phyloP scores from a whole-genome alignment of 768 basidiomycete species.

The Phlebiopsis flavidoalba region DNA sequence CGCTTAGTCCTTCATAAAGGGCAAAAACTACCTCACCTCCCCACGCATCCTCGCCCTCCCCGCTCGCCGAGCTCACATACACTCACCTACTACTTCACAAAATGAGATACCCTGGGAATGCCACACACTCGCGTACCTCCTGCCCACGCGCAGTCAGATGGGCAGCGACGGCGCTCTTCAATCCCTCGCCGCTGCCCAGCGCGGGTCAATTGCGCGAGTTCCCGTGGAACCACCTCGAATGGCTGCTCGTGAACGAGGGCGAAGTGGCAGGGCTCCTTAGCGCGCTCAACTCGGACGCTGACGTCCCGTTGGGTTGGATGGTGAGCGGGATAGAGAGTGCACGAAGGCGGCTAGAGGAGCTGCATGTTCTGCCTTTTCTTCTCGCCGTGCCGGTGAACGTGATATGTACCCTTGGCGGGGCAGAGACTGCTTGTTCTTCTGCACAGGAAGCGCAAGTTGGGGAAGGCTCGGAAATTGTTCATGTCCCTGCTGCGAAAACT shows the following conservation, averaged over 20 bases:
- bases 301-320: neutral
- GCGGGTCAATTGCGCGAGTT: constrained; percentile 34
- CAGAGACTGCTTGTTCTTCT: constrained; percentile 44
- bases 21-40: constrained; percentile 50
- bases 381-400: constrained; percentile 35
- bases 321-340: constrained; percentile 12
- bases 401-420: constrained; percentile 51
- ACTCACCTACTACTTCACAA: constrained; percentile 53
- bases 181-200: constrained; percentile 53
- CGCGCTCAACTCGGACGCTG: neutral
- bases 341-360: constrained; percentile 16
- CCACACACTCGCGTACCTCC: constrained; percentile 35
- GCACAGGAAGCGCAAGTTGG: constrained; percentile 7
- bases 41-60: constrained; percentile 21
- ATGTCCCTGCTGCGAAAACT: constrained; percentile 46
- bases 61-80: constrained; percentile 22
- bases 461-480: constrained; percentile 10
- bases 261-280: constrained; percentile 33
- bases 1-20: constrained; percentile 51
- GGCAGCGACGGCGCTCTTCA: constrained; percentile 37
- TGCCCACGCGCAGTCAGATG: constrained; percentile 3
- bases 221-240: constrained; percentile 47
- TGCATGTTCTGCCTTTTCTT: constrained; percentile 18
- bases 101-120: constrained; percentile 49
- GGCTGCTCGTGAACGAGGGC: constrained; percentile 52